These are phyloP conservation scores for Scedosporium minutisporum DNA, from an alignment of 2,329 filamentous ascomycete species.

Conservation along the genomic window DNA sequence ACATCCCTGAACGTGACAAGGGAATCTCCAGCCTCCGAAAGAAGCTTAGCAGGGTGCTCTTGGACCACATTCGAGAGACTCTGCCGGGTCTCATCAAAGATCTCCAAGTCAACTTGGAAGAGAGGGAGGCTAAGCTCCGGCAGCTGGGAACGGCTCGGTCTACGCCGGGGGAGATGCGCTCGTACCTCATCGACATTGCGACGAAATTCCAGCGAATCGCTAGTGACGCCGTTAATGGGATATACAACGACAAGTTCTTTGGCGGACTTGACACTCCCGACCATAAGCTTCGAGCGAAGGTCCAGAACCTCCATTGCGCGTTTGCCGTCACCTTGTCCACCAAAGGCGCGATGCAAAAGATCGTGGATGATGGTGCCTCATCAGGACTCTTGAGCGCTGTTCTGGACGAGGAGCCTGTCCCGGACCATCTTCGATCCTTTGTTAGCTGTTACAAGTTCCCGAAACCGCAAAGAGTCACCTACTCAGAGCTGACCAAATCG, in stretches of 20 bases:
- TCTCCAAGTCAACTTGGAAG: constrained; percentile 16
- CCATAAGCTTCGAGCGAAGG: constrained; percentile 19
- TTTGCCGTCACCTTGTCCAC: constrained; percentile 18
- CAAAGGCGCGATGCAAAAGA: constrained; percentile 14
- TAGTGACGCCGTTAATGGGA: constrained; percentile 18
- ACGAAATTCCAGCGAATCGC: constrained; percentile 23
- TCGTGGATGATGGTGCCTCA: constrained; percentile 7
- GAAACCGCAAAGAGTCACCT: constrained; percentile 13
- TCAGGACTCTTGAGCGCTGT: too few relatives aligned
- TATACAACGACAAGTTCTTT: constrained; percentile 28
- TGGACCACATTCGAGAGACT: constrained; percentile 18
- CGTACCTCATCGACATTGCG: constrained; percentile 25
- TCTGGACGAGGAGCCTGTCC: constrained; percentile 1
- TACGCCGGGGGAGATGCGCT: constrained; percentile 16
- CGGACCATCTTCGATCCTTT: constrained; percentile 20
- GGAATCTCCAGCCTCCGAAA: constrained; percentile 23
- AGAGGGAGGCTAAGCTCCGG: constrained; percentile 12
- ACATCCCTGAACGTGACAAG: constrained; percentile 17
- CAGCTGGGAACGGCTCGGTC: constrained; percentile 14
- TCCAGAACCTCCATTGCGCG: constrained; percentile 20
- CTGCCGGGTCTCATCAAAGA: constrained; percentile 17
- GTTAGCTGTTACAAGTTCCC: constrained; percentile 20
- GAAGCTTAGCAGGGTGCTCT: constrained; percentile 23
- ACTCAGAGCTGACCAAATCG: not conserved
- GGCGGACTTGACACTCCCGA: constrained; percentile 11